A percentile compares a stretch with the other conserved stretches of the same genome.
These are phyloP conservation scores for Fusarium virguliforme DNA, from an alignment of 2,329 filamentous ascomycete species.

Conservation along the genomic window DNA sequence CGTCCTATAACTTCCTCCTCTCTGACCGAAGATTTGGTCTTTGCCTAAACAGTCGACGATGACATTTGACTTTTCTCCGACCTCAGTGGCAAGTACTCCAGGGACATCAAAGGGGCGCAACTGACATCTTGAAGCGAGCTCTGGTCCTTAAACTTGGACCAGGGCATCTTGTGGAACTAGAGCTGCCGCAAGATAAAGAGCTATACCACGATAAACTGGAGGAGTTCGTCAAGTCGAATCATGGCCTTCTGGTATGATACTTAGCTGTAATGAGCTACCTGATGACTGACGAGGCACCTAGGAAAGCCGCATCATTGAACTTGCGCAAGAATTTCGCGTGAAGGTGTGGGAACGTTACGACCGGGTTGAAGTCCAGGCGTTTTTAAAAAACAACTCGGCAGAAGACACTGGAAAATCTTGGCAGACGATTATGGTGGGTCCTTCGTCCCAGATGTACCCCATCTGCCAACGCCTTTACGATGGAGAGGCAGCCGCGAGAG, in stretches of 20 bases:
- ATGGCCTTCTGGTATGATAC: background rate
- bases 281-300: background rate
- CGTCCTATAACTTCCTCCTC: background rate
- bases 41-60: background rate
- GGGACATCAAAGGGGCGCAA: background rate
- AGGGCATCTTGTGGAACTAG: background rate
- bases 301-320: background rate
- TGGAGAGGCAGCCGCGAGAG: background rate
- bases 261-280: background rate
- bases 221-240: background rate
- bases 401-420: background rate
- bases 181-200: background rate
- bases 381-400: background rate
- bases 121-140: background rate
- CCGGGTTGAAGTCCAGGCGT: background rate
- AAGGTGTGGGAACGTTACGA: background rate
- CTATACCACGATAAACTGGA: background rate
- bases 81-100: background rate
- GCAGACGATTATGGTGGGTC: background rate
- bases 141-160: background rate
- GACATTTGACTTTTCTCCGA: background rate
- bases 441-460: background rate
- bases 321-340: background rate
- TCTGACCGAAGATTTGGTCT: background rate
- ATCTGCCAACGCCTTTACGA: background rate